Evolutionary conservation across 1,139 yeast genomes (phyloP).

Genomic region (Geotrichum klebahnii): DNA sequence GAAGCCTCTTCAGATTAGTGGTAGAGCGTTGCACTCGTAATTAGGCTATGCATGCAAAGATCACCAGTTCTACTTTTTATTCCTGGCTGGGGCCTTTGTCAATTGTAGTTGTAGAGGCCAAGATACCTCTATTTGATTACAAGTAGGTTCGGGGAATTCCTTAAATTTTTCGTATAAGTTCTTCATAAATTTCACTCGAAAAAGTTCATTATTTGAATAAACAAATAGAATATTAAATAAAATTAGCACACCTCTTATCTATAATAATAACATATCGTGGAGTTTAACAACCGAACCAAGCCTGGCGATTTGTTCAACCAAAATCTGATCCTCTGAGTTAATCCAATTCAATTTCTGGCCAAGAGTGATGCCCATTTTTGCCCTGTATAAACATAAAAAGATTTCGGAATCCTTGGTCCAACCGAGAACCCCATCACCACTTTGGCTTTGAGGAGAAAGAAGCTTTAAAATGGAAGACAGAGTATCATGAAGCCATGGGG

Average conservation of each 20-base stretch:
- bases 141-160: background rate
- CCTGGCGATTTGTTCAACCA: background rate
- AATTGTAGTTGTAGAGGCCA: background rate
- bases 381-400: conserved; percentile 22
- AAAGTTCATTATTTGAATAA: background rate
- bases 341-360: conserved; percentile 3
- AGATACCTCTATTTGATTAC: background rate
- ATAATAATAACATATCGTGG: background rate
- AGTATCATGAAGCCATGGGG: conserved; percentile 21
- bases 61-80: conserved; percentile 13
- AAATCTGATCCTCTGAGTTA: background rate
- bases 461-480: conserved; percentile 6
- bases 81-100: conserved; percentile 6
- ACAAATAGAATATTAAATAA: no score
- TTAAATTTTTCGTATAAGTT: background rate
- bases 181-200: background rate
- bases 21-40: conserved; percentile 20
- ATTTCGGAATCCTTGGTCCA: conserved; percentile 37
- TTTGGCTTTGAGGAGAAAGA: conserved; percentile 9
- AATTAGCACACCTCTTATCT: no score
- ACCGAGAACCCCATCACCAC: conserved; percentile 40
- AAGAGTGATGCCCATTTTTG: conserved; percentile 15
- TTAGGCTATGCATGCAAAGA: conserved; percentile 5
- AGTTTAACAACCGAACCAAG: background rate
- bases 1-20: conserved; percentile 21